These are phyloP conservation scores for Claviceps pazoutovae DNA, from an alignment of 2,329 filamentous ascomycete species.

Conservation along the genomic window DNA sequence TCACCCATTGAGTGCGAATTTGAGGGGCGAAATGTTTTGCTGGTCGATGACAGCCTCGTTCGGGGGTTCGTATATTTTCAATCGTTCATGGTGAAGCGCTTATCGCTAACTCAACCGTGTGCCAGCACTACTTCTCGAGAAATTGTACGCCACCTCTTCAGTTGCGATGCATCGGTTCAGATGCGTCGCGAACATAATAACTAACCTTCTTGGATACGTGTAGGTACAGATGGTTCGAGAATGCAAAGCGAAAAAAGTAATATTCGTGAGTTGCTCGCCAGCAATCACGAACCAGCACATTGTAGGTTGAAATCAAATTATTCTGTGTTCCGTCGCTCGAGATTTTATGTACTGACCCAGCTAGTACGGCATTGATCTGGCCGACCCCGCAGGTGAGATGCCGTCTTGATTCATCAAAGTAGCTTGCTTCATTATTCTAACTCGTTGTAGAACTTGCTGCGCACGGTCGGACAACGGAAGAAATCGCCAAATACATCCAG, in stretches of 20 bases:
- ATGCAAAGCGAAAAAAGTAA: constrained; percentile 66
- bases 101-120: background rate
- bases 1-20: constrained; percentile 81
- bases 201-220: too few species aligned
- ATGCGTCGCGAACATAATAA: background rate
- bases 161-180: background rate
- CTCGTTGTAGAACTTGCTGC: constrained; percentile 25
- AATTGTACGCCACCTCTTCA: constrained; percentile 9
- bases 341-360: background rate
- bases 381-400: constrained; percentile 16
- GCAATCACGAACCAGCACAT: constrained; percentile 78
- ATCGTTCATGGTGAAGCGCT: background rate
- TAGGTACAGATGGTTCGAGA: constrained; percentile 60
- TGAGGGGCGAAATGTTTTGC: constrained; percentile 59
- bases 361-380: constrained; percentile 34
- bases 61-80: constrained; percentile 29
- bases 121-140: constrained; percentile 8
- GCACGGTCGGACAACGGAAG: constrained; percentile 23
- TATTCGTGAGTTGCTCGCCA: constrained; percentile 71
- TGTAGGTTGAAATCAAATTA: constrained; percentile 35
- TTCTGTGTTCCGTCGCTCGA: background rate
- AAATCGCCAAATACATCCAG: constrained; percentile 18
- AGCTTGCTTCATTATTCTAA: background rate
- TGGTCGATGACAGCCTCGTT: constrained; percentile 86
- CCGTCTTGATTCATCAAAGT: background rate